Percentiles rank a stretch among this genome's conserved stretches.
Conservation (phyloP, 2,329 filamentous ascomycete genomes). For the Colletotrichum musicola region DNA sequence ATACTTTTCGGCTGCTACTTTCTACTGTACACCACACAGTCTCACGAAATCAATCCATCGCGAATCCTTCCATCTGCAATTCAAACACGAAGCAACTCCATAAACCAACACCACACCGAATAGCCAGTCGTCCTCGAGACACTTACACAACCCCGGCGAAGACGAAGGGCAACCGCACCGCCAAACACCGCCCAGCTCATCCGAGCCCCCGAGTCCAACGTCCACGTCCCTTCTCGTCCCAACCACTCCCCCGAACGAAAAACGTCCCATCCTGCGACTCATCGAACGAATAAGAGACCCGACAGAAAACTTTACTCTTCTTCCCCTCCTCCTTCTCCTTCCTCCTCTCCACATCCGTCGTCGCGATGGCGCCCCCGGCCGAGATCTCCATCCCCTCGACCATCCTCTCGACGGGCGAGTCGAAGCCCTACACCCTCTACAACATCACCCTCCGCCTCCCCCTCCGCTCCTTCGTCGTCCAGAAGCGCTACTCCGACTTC, state of each 20-base stretch:
- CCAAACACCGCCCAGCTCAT: not conserved
- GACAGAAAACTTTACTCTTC: too few species aligned
- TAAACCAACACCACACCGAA: not conserved
- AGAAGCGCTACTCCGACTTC: conserved; percentile 89
- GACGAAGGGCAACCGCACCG: not conserved
- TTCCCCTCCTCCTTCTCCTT: not conserved
- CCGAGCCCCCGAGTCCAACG: conserved; percentile 5
- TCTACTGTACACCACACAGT: too few species aligned
- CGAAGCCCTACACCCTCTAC: conserved; percentile 81
- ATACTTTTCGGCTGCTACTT: too few species aligned
- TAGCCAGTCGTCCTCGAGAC: not conserved
- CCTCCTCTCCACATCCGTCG: not conserved
- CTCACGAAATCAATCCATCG: not conserved
- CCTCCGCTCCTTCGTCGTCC: conserved; percentile 79
- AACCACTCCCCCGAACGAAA: not conserved
- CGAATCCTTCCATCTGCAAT: not conserved
- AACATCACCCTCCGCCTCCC: conserved; percentile 83
- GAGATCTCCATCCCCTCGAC: conserved; percentile 78
- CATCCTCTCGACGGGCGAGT: conserved; percentile 64
- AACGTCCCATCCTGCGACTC: not conserved
- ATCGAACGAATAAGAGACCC: not conserved
- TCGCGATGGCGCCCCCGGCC: conserved; percentile 71
- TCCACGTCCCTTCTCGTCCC: conserved; percentile 12
- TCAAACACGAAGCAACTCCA: not conserved
- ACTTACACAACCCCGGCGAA: conserved; percentile 17